Evolutionary conservation across 23 red algal genomes (phyloP).

Genomic region (Agarophyton chilense): DNA sequence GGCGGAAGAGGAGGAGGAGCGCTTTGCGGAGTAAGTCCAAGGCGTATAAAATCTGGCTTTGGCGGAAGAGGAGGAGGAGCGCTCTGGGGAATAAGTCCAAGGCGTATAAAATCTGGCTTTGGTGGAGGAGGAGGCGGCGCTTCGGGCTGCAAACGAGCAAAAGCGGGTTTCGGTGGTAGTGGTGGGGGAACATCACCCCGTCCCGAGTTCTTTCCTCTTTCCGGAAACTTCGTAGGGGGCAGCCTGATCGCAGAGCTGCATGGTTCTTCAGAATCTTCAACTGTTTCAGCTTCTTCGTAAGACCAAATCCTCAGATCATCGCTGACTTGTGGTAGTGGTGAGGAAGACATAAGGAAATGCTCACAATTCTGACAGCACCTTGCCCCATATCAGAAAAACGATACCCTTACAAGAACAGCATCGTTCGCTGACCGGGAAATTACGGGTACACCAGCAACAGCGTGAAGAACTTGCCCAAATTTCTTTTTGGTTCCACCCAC

Average conservation of each 20-base stretch:
- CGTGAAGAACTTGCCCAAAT: too few relatives aligned
- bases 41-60: background rate
- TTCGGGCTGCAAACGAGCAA: conserved; percentile 28
- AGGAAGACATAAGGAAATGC: conserved; percentile 8
- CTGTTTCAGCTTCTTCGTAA: conserved; percentile 42
- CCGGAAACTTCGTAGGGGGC: background rate
- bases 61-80: conserved; percentile 18
- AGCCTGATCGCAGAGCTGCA: conserved; percentile 54
- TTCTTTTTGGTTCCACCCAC: too few relatives aligned
- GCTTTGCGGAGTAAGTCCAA: background rate
- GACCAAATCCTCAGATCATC: conserved; percentile 35
- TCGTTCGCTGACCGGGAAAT: background rate
- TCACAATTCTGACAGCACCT: background rate
- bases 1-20: conserved; percentile 2
- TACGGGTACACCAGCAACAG: too few relatives aligned
- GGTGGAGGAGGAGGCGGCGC: conserved; percentile 57
- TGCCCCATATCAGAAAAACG: background rate
- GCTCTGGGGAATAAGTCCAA: conserved; percentile 24
- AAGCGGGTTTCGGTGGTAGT: conserved; percentile 55
- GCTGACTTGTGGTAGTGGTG: conserved; percentile 12
- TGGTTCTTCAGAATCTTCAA: conserved; percentile 49
- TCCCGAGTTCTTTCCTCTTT: background rate
- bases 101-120: conserved; percentile 40
- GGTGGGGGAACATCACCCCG: conserved; percentile 26
- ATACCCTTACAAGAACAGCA: background rate